Evolutionary conservation across 345 rosid genomes (phyloP), one percentile per base, ranked within the genome.

Genomic region (Eucalyptus guilfoylei): DNA sequence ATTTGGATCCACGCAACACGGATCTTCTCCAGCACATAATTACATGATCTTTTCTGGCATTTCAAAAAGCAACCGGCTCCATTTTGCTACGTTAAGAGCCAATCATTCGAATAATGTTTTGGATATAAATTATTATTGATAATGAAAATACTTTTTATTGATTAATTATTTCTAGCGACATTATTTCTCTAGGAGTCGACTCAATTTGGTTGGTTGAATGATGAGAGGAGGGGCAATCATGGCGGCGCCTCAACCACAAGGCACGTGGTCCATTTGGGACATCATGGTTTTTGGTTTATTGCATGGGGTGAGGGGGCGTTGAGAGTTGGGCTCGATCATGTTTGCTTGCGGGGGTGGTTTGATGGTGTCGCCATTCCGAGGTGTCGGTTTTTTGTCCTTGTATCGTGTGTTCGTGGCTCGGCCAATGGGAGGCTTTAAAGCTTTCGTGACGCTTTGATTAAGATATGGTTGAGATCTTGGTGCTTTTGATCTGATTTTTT

Each of bases 101-200:
- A 52, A 52, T 52, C 21, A 52, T 52, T 52, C 26, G 5, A 52
- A 52, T 21, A 52, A 52, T 8, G 58, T 52, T 21, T 52, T 52
- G 58, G 58, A 30, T 30, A 62, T 30, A 1, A 62, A 62, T 14
- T 30, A 30, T 14, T 2, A 14, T 62, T 5, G 6, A 5, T 4
- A 4, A 32, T 1, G 2, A 15, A 14, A 15, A 2, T 15, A 14
- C 8, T 32, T 32, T 17, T 15, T 4, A 8, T 67, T 6, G 10
- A 9, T 2, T 67, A 32, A 32, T 32, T 14, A 32, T 16, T 32
- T 32, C 3, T 3, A 37, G 26, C 14, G 4, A 34, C 26, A 9
- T 37, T 3, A 5, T 34, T 37, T 72, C 40, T 72, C 19, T 19
- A 16, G 44, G 6, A 26, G n/a, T 58, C 23, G 13, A 19, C 55